Evolutionary conservation across 2,329 filamentous ascomycete genomes (phyloP).

Genomic region (Talaromyces sp.): DNA sequence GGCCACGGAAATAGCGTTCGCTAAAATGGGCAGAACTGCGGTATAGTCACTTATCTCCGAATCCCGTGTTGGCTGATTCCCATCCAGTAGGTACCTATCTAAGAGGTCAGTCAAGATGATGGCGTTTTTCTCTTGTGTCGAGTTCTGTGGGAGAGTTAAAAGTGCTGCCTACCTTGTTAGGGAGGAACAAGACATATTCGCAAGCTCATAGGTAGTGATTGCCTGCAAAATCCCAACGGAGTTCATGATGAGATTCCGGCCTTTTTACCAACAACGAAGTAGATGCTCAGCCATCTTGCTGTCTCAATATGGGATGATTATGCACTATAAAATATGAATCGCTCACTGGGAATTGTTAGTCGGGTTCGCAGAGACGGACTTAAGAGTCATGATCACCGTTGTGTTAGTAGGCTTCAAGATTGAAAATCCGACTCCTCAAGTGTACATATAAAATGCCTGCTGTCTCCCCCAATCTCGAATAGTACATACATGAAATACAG

Average conservation of each 20-base stretch:
- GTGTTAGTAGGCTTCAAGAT: background rate
- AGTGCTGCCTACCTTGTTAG: too few relatives aligned
- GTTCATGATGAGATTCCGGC: background rate
- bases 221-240: background rate
- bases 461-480: background rate
- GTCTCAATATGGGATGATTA: background rate
- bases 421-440: background rate
- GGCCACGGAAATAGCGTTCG: background rate
- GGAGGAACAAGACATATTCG: too few relatives aligned
- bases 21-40: background rate
- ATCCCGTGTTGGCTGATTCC: background rate
- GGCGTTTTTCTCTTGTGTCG: background rate
- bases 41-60: slow-evolving; percentile 4
- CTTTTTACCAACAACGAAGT: background rate
- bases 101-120: background rate
- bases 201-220: too few relatives aligned
- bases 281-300: background rate
- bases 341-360: background rate
- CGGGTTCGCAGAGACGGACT: background rate
- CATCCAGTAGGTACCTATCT: too few relatives aligned
- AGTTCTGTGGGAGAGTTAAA: too few relatives aligned
- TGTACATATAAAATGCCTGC: background rate
- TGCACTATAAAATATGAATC: background rate
- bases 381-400: background rate
- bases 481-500: background rate